These are phyloP conservation scores for Naganishia antarctica DNA, from an alignment of 768 basidiomycete genomes.

Conservation along the genomic window DNA sequence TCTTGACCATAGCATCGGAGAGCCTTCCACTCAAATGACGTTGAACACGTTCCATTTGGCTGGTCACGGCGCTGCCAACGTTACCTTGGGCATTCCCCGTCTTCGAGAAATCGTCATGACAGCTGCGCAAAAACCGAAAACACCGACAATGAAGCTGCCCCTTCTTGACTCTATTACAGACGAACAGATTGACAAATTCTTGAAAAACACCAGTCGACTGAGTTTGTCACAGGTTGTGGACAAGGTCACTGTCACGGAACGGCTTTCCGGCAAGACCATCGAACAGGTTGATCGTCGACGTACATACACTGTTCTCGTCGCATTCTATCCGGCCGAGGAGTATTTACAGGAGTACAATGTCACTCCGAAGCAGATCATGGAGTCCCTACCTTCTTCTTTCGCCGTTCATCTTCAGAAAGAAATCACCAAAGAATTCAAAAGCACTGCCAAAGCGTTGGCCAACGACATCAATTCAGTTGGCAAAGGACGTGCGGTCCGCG, in stretches of 20 bases:
- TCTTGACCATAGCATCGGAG: conserved; percentile 68
- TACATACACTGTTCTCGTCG: conserved; percentile 71
- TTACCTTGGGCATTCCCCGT: conserved; percentile 97
- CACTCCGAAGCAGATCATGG: conserved; percentile 65
- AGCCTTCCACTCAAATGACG: conserved; percentile 99
- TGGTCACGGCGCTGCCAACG: conserved; percentile 97
- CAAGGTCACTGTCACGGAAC: conserved; percentile 72
- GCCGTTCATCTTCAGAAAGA: conserved; percentile 77
- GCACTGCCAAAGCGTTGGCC: conserved; percentile 72
- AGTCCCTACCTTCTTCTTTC: conserved; percentile 68
- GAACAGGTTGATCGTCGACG: conserved; percentile 62
- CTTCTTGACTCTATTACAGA: conserved; percentile 57
- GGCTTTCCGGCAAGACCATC: conserved; percentile 57
- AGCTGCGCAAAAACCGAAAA: conserved; percentile 89
- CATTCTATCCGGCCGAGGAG: conserved; percentile 80
- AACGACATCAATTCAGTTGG: conserved; percentile 62
- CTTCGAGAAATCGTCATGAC: conserved; percentile 99
- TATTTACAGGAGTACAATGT: conserved; percentile 79
- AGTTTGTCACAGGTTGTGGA: conserved; percentile 85
- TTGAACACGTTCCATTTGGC: conserved; percentile 99
- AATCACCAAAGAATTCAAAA: conserved; percentile 78
- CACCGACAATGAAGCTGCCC: conserved; percentile 90
- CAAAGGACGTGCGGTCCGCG: conserved; percentile 56
- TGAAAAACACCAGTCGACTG: conserved; percentile 80
- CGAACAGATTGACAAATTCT: conserved; percentile 66